phyloP scores from a whole-genome alignment of 768 basidiomycete genomes.

The Lentinus brumalis region DNA sequence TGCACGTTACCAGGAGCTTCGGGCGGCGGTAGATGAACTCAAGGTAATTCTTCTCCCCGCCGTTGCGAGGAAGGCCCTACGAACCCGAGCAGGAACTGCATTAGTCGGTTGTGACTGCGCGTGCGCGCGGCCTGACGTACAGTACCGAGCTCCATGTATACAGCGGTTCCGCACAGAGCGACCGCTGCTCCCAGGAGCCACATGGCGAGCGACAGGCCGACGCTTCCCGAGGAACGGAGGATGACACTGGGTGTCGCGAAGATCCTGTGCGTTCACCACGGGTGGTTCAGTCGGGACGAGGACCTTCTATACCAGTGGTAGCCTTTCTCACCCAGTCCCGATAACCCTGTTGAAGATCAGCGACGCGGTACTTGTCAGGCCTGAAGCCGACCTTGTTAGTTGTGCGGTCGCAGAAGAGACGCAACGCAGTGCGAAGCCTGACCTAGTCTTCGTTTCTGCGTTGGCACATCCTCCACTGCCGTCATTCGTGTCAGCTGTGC shows the following conservation, averaged over 20 bases:
- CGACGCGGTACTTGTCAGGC: conserved; percentile 43
- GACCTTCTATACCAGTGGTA: neutral
- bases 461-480: conserved; percentile 48
- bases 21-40: conserved; percentile 70
- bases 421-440: conserved; percentile 6
- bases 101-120: neutral
- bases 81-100: neutral
- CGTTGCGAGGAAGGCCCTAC: conserved; percentile 68
- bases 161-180: conserved; percentile 66
- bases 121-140: conserved; percentile 36
- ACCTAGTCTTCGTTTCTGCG: conserved; percentile 55
- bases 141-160: conserved; percentile 77
- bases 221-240: conserved; percentile 64
- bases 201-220: conserved; percentile 67
- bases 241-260: conserved; percentile 74
- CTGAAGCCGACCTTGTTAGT: conserved; percentile 1
- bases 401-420: neutral
- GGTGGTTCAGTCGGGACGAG: neutral
- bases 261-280: conserved; percentile 44
- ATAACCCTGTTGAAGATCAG: conserved; percentile 80
- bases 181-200: conserved; percentile 71
- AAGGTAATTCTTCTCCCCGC: conserved; percentile 78
- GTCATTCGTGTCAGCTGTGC: neutral
- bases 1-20: conserved; percentile 60
- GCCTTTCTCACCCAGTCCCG: conserved; percentile 56